Base-by-base conservation (phyloP, 1,284 basidiomycete genomes). In the Microbotryum lychnidis-dioicae region DNA sequence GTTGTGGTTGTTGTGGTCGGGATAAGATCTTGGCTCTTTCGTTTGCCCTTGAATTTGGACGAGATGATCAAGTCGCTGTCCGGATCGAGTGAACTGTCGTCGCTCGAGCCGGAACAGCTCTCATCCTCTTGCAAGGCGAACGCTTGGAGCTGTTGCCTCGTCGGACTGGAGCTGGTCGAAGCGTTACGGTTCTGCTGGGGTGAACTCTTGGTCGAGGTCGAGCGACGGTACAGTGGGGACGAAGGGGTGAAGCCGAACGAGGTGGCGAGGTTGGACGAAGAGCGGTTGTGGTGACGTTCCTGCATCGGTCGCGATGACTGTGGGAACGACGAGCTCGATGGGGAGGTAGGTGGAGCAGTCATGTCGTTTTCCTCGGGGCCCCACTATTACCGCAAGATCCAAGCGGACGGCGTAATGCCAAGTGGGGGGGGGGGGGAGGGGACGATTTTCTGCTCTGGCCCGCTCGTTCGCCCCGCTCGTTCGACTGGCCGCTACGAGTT, bases 261-360 rank as follows among this genome's bases (percentile, higher is more conserved):
- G 21, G 59, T 59, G 20, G 62, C 59, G 47, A 66, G 27, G 29
- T 66, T 62, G 2, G 65, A 66, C 5, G 62, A 64, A 14, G 65
- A 64, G n/a, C 65, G 59, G 31, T 59, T 61, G 48, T 66, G 65
- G 31, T 63, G 65, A 1, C 65, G 57, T 27, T 42, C 37, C 37
- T 42, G 37, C 37, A 42, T 42, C 14, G 37, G 37, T 42, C 14
- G 37, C 37, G 37, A 42, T 42, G 37, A 6, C 16, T 42, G 37
- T 6, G 37, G 16, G 37, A 42, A 18, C 16, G 37, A 42, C 12
- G 37, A 42, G 2, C 4, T 42, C 37, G 37, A 16, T 18, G 37
- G 37, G 4, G 37, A 42, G 5, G 14, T 2, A 42, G 37, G 16
- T 42, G 12, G 12, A 12, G 9, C 37, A 10, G 37, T 16, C 37